Evolutionary conservation across 2,329 filamentous ascomycete genomes (phyloP).

Genomic region (Pseudogymnoascus sp.): DNA sequence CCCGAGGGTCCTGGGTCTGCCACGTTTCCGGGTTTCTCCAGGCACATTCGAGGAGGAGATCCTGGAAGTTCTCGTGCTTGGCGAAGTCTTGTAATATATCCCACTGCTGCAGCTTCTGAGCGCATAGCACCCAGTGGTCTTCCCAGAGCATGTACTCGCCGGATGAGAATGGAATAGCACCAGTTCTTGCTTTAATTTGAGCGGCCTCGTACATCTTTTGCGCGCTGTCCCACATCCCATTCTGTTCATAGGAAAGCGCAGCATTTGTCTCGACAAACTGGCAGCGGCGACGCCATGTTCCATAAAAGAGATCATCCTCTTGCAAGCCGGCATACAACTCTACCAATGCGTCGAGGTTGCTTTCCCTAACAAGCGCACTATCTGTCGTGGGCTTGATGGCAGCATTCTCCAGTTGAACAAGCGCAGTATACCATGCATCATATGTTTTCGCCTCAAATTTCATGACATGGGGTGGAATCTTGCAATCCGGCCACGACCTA

Average conservation of each 20-base stretch:
- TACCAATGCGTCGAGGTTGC: conserved; percentile 90
- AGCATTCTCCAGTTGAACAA: conserved; percentile 82
- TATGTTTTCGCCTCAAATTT: conserved; percentile 93
- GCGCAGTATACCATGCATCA: conserved; percentile 93
- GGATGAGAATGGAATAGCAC: conserved; percentile 91
- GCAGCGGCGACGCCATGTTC: conserved; percentile 89
- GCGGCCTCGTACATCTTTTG: conserved; percentile 95
- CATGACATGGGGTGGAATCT: conserved; percentile 89
- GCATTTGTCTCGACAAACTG: conserved; percentile 98
- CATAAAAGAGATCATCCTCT: conserved; percentile 96
- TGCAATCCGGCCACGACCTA: conserved; percentile 77
- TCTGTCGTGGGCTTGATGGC: conserved; percentile 74
- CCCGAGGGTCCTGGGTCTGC: conserved; percentile 77
- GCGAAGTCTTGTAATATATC: conserved; percentile 96
- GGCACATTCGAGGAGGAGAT: conserved; percentile 87
- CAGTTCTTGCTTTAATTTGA: conserved; percentile 93
- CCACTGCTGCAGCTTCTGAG: conserved; percentile 98
- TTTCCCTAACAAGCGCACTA: conserved; percentile 78
- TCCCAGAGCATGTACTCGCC: conserved; percentile 99
- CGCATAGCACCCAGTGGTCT: conserved; percentile 96
- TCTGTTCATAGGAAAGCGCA: conserved; percentile 94
- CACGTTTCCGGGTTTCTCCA: conserved; percentile 96
- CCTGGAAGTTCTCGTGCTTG: conserved; percentile 97
- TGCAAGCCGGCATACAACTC: conserved; percentile 85
- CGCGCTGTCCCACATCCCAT: conserved; percentile 98